A percentile compares a stretch with the other conserved stretches of the same genome.
Conservation (phyloP, 1,139 yeast species). For the Dujonia santamariae region DNA sequence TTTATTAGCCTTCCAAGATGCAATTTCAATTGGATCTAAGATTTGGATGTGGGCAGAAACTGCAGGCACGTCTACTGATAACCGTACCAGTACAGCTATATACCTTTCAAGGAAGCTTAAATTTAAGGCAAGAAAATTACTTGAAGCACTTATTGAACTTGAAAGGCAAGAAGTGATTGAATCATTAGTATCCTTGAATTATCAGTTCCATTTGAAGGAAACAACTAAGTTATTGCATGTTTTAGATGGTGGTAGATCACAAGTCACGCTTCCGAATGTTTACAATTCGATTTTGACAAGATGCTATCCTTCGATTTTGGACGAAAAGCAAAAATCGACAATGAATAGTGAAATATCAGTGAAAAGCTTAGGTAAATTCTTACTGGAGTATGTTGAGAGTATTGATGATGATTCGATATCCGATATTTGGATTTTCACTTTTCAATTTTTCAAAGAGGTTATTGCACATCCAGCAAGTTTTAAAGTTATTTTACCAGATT, state of each 20-base stretch:
- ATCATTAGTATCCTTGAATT: conserved; percentile 45
- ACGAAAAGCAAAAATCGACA: conserved; percentile 38
- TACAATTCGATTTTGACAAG: conserved; percentile 50
- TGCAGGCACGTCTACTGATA: neutral
- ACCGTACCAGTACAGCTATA: conserved; percentile 39
- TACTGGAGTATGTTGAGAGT: conserved; percentile 57
- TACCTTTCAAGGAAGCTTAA: conserved; percentile 66
- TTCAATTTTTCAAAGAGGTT: conserved; percentile 59
- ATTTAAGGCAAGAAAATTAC: conserved; percentile 63
- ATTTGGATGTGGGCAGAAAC: conserved; percentile 77
- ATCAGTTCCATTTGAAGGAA: too few relatives aligned
- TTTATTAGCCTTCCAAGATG: conserved; percentile 61
- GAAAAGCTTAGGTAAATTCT: conserved; percentile 44
- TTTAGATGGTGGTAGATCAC: conserved; percentile 83
- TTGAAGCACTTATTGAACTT: conserved; percentile 65
- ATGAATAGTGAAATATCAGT: conserved; percentile 42
- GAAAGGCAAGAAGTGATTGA: conserved; percentile 78
- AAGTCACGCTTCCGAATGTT: conserved; percentile 66
- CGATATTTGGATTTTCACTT: conserved; percentile 64
- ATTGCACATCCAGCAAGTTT: conserved; percentile 47
- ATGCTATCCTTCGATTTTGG: conserved; percentile 28
- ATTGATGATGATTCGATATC: conserved; percentile 74
- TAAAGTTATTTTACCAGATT: conserved; percentile 47
- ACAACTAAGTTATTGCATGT: conserved; percentile 60
- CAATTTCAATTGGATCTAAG: conserved; percentile 50